phyloP scores from a whole-genome alignment of 2,329 filamentous ascomycete genomes.

The Talaromyces verruculosus region DNA sequence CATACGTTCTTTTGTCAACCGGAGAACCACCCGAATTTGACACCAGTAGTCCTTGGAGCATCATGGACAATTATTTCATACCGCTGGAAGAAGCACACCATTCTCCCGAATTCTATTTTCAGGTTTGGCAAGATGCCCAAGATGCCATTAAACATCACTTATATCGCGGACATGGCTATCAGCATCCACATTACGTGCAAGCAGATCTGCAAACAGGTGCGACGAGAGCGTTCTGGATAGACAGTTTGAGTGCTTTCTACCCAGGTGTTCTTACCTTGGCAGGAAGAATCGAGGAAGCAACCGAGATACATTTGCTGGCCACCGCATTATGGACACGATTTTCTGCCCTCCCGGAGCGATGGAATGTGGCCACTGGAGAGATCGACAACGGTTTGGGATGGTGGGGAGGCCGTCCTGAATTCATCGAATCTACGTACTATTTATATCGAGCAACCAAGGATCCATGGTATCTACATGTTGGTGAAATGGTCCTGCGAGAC shows the following conservation, averaged over 20 bases:
- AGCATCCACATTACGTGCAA: conserved; percentile 91
- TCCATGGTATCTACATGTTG: conserved; percentile 93
- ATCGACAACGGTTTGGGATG: conserved; percentile 86
- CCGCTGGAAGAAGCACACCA: conserved; percentile 65
- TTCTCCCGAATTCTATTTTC: conserved; percentile 74
- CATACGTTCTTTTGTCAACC: conserved; percentile 83
- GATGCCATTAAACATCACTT: conserved; percentile 85
- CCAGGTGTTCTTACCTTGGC: conserved; percentile 82
- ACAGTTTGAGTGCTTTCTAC: conserved; percentile 93
- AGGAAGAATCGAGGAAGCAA: conserved; percentile 86
- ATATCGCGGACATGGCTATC: conserved; percentile 71
- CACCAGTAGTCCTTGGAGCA: conserved; percentile 43
- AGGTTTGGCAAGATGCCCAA: conserved; percentile 82
- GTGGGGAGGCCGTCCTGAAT: conserved; percentile 95
- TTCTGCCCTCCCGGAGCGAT: conserved; percentile 88
- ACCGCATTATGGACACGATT: conserved; percentile 94
- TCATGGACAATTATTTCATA: conserved; percentile 64
- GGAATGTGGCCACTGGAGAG: conserved; percentile 79
- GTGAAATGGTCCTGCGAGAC: conserved; percentile 90
- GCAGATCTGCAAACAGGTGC: conserved; percentile 86
- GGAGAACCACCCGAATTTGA: conserved; percentile 48
- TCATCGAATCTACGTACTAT: conserved; percentile 95
- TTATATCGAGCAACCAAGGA: conserved; percentile 91
- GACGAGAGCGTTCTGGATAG: conserved; percentile 87
- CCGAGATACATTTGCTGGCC: conserved; percentile 84